phyloP scores from a whole-genome alignment of 148 eudicot species.

The Spergularia bocconei region DNA sequence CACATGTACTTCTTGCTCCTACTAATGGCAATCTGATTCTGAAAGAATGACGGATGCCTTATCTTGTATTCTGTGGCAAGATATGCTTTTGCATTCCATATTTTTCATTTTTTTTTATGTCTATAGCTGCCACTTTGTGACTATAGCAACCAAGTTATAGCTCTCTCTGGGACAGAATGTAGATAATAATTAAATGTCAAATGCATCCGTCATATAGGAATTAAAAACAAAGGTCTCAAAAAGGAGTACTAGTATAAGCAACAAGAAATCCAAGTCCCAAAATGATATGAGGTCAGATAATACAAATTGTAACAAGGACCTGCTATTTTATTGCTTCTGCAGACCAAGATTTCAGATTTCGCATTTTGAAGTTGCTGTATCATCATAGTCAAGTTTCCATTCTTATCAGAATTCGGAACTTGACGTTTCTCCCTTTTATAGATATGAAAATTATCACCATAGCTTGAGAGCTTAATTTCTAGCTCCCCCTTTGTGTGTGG shows the following conservation, averaged over 20 bases:
- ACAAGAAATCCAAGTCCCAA: background rate
- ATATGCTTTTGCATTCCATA: background rate
- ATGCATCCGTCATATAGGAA: background rate
- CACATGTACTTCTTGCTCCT: conserved; percentile 9
- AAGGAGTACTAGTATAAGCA: background rate
- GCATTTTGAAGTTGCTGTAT: too few species aligned
- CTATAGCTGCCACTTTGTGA: background rate
- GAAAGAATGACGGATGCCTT: background rate
- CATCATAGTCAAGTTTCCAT: too few species aligned
- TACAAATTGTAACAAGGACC: too few species aligned
- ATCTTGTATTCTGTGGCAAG: background rate
- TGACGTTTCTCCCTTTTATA: too few species aligned
- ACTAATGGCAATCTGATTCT: background rate
- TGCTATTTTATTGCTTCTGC: too few species aligned
- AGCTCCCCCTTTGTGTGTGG: too few species aligned
- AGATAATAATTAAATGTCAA: background rate
- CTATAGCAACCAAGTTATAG: background rate
- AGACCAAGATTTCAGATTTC: too few species aligned
- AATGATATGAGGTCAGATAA: background rate
- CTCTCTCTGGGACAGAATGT: background rate
- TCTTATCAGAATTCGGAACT: too few species aligned
- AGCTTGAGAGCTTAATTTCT: too few species aligned
- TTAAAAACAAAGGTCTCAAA: background rate
- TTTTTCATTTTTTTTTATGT: background rate
- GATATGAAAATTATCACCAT: too few species aligned